phyloP scores from a whole-genome alignment of 148 eudicot genomes.

The Vaccinium vitisidaea region DNA sequence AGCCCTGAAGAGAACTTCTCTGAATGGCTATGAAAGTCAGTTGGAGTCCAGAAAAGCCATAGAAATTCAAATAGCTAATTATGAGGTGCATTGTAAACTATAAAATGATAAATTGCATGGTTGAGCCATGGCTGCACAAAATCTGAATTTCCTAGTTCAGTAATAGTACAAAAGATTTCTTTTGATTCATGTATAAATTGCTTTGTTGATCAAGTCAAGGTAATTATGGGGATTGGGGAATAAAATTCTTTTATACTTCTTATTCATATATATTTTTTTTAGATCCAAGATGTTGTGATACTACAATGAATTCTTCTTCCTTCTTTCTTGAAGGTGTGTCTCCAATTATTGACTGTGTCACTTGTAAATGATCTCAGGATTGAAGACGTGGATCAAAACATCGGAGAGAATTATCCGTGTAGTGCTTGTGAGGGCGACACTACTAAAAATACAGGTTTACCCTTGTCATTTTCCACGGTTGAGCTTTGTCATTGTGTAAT shows the following conservation, averaged over 20 bases:
- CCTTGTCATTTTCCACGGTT: slow-evolving; percentile 2
- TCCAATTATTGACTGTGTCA: background rate
- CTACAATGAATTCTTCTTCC: background rate
- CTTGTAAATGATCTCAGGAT: slow-evolving; percentile 22
- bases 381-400: slow-evolving; percentile 14
- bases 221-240: no score
- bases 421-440: slow-evolving; percentile 14
- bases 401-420: slow-evolving; percentile 14
- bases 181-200: background rate
- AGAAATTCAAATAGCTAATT: background rate
- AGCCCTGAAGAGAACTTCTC: slow-evolving; percentile 1
- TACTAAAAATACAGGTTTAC: slow-evolving; percentile 21
- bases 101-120: background rate
- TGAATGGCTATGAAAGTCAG: background rate
- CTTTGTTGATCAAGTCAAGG: no score
- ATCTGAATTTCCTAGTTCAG: background rate
- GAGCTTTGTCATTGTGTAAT: background rate
- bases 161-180: background rate
- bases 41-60: background rate
- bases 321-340: background rate
- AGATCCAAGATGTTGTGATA: slow-evolving; percentile 2
- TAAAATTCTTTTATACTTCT: no score
- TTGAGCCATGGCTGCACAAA: background rate
- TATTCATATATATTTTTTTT: background rate
- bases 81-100: background rate